Evolutionary conservation across 2,329 filamentous ascomycete species (phyloP), one percentile per base, ranked within the genome.

Genomic region (Aureobasidium sp.): DNA sequence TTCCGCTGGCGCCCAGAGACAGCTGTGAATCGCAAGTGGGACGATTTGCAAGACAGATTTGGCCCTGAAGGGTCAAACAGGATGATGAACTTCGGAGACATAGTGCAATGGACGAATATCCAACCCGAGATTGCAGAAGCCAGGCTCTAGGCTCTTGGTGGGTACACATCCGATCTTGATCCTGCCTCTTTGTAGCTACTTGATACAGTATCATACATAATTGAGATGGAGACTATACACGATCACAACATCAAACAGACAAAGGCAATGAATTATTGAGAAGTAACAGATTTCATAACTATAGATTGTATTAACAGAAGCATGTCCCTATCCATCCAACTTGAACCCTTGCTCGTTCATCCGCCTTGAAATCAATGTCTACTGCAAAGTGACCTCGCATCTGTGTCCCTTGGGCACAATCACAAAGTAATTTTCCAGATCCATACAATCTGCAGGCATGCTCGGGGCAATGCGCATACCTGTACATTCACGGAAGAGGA

Each of bases 1-100:
- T 77, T 81, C 64, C 70, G 77, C 47, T 83, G 81, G 81, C 71
- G 81, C 49, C 80, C 81, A 0, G 80, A 83, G 67, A 80, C 74
- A 0, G 79, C 78, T 9, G 69, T 76, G 0, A 62, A 71, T 15
- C 72, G 79, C 37, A 71, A 81, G 63, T 81, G 76, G 78, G 74
- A 73, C 64, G 74, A 78, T 70, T 41, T 60, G 57, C 16, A 59
- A 59, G 34, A 52, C 10, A 36, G 54, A 49, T 59, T 59, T 27
- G 61, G 61, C 13, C 61, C 61, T 36, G 77, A 82, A 62, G 76
- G 72, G 0, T 53, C 59, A 5, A 61, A 61, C 25, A 37, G 59
- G 7, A 61, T 61, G 39, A 61, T 61, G 59, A 42, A 61, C n/a
- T 61, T 61, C 15, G 48, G 48, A 3, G 48, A 61, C 41, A 52